These are phyloP conservation scores for Monilinia fructicola DNA, from an alignment of 2,329 filamentous ascomycete genomes.

Conservation along the genomic window DNA sequence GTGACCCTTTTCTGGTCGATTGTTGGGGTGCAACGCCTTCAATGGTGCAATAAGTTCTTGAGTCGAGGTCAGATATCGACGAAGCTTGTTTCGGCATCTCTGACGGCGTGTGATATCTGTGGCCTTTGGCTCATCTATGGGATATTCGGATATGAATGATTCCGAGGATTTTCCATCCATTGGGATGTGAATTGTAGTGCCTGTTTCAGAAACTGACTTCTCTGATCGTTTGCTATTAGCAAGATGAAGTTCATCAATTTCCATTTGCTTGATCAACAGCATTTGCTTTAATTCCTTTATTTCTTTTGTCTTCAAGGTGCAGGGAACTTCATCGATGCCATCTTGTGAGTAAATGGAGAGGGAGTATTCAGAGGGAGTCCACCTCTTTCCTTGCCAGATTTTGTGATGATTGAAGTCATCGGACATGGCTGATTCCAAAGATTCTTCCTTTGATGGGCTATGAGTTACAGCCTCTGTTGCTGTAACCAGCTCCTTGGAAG, in stretches of 20 bases:
- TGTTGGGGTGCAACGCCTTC: conserved; percentile 2
- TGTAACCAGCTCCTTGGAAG: neutral
- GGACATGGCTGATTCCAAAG: neutral
- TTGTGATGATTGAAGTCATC: neutral
- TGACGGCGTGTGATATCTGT: neutral
- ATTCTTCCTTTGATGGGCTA: neutral
- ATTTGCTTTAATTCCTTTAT: neutral
- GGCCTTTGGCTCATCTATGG: neutral
- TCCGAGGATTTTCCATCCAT: neutral
- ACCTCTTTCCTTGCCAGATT: neutral
- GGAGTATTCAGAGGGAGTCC: neutral
- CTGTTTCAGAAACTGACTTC: neutral
- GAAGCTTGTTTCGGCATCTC: conserved; percentile 3
- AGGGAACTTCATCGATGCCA: neutral
- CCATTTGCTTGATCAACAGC: neutral
- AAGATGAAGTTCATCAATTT: neutral
- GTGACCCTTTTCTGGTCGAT: conserved; percentile 15
- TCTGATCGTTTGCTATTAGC: neutral
- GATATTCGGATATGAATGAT: neutral
- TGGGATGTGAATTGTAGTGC: neutral
- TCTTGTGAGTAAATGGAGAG: conserved; percentile 12
- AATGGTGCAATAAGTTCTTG: conserved; percentile 15
- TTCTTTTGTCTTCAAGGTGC: neutral
- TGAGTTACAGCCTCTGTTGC: neutral
- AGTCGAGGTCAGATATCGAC: conserved; percentile 1